Base-by-base conservation (phyloP, 768 basidiomycete genomes). In the Neoboletus magnificus region DNA sequence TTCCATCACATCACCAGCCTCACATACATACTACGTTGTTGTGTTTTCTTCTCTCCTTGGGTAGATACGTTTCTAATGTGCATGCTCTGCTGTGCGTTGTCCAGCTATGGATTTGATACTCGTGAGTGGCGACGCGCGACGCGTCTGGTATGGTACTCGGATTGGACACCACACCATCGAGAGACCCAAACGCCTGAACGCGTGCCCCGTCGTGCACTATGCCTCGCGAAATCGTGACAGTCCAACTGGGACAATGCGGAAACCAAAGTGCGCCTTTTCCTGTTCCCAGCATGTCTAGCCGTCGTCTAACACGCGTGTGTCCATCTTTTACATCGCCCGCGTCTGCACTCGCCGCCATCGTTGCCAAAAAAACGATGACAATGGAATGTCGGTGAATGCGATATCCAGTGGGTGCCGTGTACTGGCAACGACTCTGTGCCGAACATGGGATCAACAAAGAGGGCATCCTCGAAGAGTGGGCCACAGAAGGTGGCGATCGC, bases 381-480 rank as follows among this genome's bases (percentile, higher is more conserved):
- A 40, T 8, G n/a, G 9, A 15, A 41, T 15, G 48, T 36, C 15
- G n/a, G 27, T 33, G 50, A 47, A 48, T 8, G 27, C 12, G 12
- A 51, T 41, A 51, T 41, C 36, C 18, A 98, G 96, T 98, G 87
- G 93, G 94, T 44, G 87, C 92, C 50, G 94, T 97, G 59, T 99
- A 89, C 76, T 99, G 97, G 97, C 94, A 98, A 65, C 89, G 96
- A 43, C 83, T 99, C 18, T 98, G 97, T 65, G 92, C 93, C 18
- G 97, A 99, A 74, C 97, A 99, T 72, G 97, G 97, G 18, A 98
- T 99, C 76, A 94, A 83, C 71, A 88, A 89, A 55, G 90, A 95
- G 63, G 97, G 97, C 29, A 92, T 93, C 55, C 84, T 98, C 45
- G 95, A 98, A 71, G 95, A 98, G 59, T 96, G 93, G 91, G 94